Conservation (phyloP, 257 asterid genomes). For the Thymus quinquecostatus region DNA sequence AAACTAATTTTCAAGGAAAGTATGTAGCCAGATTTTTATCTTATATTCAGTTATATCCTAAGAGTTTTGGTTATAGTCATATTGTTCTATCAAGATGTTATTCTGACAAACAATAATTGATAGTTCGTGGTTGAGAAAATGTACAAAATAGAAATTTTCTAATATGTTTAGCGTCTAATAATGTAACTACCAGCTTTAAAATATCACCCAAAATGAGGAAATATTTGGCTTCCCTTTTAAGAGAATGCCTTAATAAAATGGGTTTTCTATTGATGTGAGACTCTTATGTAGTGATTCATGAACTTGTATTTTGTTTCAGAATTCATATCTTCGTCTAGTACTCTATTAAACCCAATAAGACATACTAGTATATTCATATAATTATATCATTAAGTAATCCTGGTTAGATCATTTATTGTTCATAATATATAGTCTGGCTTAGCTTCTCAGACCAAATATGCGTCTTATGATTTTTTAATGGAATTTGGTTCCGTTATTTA, state of each 20-base stretch:
- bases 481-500: conserved; percentile 8
- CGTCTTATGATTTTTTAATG: background rate
- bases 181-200: background rate
- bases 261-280: background rate
- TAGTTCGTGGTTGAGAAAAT: conserved; percentile 3
- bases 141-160: background rate
- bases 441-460: conserved; percentile 4
- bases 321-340: background rate
- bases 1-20: background rate
- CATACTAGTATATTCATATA: background rate
- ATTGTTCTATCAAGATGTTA: conserved; percentile 2
- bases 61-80: background rate
- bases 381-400: background rate
- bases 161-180: too few relatives aligned
- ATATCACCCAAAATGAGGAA: conserved; percentile 3
- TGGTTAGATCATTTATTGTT: background rate
- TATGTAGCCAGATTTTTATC: background rate
- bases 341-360: background rate
- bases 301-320: conserved; percentile 1
- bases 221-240: conserved; percentile 2
- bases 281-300: background rate
- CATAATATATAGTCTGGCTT: background rate
- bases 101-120: background rate
- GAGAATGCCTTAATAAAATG: background rate
- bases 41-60: background rate